Evolutionary conservation across 2,329 filamentous ascomycete genomes (phyloP).

Genomic region (Phialemonium atrogriseum): DNA sequence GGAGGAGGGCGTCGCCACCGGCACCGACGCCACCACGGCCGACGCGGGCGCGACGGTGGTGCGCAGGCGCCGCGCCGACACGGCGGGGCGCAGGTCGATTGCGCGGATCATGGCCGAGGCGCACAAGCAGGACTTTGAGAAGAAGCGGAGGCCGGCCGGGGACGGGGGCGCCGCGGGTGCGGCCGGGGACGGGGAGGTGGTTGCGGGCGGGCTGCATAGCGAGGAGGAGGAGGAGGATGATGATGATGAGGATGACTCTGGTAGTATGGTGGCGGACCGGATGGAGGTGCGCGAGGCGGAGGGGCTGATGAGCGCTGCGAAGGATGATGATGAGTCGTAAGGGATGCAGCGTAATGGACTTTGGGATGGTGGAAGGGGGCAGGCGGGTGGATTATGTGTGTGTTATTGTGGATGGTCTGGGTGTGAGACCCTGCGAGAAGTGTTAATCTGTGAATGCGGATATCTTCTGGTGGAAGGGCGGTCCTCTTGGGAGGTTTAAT

Average conservation of each 20-base stretch:
- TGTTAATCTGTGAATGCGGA: background rate
- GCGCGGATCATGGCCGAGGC: conserved; percentile 68
- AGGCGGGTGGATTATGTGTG: background rate
- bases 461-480: background rate
- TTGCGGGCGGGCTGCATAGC: conserved; percentile 8
- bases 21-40: conserved; percentile 2
- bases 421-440: background rate
- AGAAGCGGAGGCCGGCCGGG: conserved; percentile 46
- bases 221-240: conserved; percentile 17
- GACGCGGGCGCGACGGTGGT: conserved; percentile 9
- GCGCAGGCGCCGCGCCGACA: conserved; percentile 22
- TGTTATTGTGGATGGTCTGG: background rate
- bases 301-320: conserved; percentile 10
- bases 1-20: conserved; percentile 11
- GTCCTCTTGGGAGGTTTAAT: no score
- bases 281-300: conserved; percentile 21
- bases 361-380: background rate
- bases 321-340: conserved; percentile 4
- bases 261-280: conserved; percentile 13
- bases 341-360: background rate
- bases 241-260: conserved; percentile 26
- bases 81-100: conserved; percentile 29
- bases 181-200: conserved; percentile 13
- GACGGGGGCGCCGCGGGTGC: conserved; percentile 1
- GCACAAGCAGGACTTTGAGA: conserved; percentile 87